Evolutionary conservation across 1,284 basidiomycete genomes (phyloP).

Genomic region (Ustilago trichophora): DNA sequence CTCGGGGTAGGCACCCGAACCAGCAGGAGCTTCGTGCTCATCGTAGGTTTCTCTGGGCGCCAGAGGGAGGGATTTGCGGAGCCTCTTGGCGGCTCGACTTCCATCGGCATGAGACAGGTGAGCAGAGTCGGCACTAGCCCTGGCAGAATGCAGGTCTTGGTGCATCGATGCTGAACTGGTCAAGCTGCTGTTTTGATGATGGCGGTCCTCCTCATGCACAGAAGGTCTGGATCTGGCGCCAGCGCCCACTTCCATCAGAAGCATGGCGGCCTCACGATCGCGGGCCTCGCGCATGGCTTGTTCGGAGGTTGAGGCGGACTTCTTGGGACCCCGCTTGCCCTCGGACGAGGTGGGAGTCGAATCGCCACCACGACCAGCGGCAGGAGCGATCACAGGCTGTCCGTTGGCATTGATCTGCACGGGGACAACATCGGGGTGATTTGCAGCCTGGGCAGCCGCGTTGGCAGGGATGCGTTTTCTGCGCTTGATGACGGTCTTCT

Average conservation of each 20-base stretch:
- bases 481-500: slow-evolving; percentile 97
- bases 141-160: slow-evolving; percentile 28
- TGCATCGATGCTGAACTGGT: slow-evolving; percentile 25
- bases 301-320: slow-evolving; percentile 23
- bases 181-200: slow-evolving; percentile 2
- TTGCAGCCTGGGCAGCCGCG: slow-evolving; percentile 34
- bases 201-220: slow-evolving; percentile 31
- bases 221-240: slow-evolving; percentile 22
- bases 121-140: slow-evolving; percentile 4
- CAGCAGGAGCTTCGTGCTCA: slow-evolving; percentile 12
- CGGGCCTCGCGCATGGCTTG: slow-evolving; percentile 51
- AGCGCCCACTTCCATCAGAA: slow-evolving; percentile 61
- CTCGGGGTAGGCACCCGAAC: slow-evolving; percentile 4
- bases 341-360: slow-evolving; percentile 15
- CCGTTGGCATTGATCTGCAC: slow-evolving; percentile 45
- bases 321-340: slow-evolving; percentile 28
- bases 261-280: slow-evolving; percentile 63
- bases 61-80: slow-evolving; percentile 30
- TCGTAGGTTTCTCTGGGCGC: slow-evolving; percentile 25
- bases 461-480: slow-evolving; percentile 79
- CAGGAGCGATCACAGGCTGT: slow-evolving; percentile 42
- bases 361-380: slow-evolving; percentile 23
- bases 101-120: slow-evolving; percentile 16
- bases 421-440: slow-evolving; percentile 33
- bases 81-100: slow-evolving; percentile 26